These are phyloP conservation scores for Phytophthora sp. DNA, from an alignment of 352 stramenopile genomes.

Conservation along the genomic window DNA sequence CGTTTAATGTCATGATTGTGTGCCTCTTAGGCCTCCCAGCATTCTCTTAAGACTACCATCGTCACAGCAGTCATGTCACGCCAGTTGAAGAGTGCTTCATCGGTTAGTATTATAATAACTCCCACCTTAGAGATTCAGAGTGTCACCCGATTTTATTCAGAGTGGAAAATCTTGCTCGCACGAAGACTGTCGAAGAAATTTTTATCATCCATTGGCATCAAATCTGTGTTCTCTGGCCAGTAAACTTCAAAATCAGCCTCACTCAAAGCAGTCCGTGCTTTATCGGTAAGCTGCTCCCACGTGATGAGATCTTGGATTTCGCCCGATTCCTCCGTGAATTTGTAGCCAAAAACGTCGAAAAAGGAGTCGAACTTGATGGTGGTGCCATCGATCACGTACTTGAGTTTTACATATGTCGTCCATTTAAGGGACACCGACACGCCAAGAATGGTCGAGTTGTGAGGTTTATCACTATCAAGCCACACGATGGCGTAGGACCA, in stretches of 20 bases:
- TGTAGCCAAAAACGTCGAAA: no score
- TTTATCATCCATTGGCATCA: slow-evolving; percentile 7
- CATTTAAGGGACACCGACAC: not conserved
- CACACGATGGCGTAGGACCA: slow-evolving; percentile 6
- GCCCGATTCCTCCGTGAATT: slow-evolving; percentile 11
- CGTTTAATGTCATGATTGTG: no score
- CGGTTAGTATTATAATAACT: no score
- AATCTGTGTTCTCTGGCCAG: slow-evolving; percentile 4
- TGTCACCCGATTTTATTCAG: no score
- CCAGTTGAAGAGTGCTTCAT: no score
- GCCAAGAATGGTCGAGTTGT: not conserved
- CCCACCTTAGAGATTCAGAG: no score
- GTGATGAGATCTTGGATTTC: slow-evolving; percentile 18
- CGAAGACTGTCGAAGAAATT: not conserved
- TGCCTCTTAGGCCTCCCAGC: no score
- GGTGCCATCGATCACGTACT: not conserved
- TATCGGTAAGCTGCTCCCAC: slow-evolving; percentile 15
- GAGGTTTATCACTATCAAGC: not conserved
- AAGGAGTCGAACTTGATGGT: slow-evolving; percentile 9
- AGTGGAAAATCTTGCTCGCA: no score
- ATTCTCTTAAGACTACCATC: no score
- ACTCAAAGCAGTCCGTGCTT: not conserved
- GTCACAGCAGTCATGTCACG: no score
- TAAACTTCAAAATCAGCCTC: slow-evolving; percentile 1
- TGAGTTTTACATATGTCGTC: not conserved